Conservation (phyloP, 441 rosid genomes). For the Pelargonium citronellum region DNA sequence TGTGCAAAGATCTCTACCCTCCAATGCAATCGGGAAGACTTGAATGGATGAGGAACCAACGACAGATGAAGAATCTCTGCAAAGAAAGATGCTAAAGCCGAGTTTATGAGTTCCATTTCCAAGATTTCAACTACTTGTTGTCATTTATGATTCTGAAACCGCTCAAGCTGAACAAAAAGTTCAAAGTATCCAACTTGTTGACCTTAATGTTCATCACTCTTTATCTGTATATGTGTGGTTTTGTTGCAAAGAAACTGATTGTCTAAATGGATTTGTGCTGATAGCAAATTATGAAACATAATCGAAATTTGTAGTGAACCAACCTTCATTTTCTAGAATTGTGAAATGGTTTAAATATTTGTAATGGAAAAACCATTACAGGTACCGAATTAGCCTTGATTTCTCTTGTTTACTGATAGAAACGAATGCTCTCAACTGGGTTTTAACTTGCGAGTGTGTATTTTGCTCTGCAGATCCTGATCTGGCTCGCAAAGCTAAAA, state of each 20-base stretch:
- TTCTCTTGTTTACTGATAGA: too few relatives aligned
- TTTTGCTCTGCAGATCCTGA: neutral
- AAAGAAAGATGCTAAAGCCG: neutral
- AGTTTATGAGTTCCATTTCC: neutral
- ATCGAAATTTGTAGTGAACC: neutral
- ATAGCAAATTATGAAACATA: too few relatives aligned
- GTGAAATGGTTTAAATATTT: neutral
- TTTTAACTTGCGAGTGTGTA: too few relatives aligned
- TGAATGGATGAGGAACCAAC: constrained; percentile 24
- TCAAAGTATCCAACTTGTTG: neutral
- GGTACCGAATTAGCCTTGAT: too few relatives aligned
- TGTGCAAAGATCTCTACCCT: constrained; percentile 40
- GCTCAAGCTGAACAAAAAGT: neutral
- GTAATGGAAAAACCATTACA: too few relatives aligned
- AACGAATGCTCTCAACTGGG: too few relatives aligned
- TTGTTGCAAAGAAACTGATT: neutral
- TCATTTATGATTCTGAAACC: neutral
- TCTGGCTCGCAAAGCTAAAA: neutral
- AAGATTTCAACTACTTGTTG: constrained; percentile 1
- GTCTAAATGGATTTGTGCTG: neutral
- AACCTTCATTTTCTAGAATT: too few relatives aligned
- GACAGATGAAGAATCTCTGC: neutral
- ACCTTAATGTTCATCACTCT: neutral
- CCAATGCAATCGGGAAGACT: constrained; percentile 33
- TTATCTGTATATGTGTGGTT: neutral